Conservation (phyloP, 2,329 filamentous ascomycete genomes). For the Aureobasidium sp. region DNA sequence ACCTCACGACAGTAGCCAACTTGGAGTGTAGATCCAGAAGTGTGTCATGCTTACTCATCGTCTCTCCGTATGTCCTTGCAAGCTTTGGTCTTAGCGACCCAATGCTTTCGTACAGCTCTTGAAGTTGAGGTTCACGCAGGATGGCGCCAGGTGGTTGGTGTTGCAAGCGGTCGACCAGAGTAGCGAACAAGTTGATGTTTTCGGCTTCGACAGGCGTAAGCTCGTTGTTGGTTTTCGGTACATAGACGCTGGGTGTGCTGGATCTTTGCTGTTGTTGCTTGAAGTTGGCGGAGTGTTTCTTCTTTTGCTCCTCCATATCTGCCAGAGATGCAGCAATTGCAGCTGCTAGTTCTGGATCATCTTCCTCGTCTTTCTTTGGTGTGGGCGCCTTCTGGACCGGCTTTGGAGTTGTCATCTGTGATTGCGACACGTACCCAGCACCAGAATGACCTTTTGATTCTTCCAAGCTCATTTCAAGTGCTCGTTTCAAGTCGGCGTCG, state of each 20-base stretch:
- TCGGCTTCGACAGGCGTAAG: slow-evolving; percentile 89
- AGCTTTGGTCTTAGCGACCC: slow-evolving; percentile 88
- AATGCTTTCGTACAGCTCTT: slow-evolving; percentile 96
- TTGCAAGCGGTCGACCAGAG: slow-evolving; percentile 86
- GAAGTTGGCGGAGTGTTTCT: slow-evolving; percentile 74
- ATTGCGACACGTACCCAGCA: slow-evolving; percentile 63
- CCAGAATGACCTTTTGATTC: slow-evolving; percentile 72
- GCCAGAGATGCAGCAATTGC: slow-evolving; percentile 91
- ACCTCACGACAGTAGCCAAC: slow-evolving; percentile 88
- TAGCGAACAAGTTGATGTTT: slow-evolving; percentile 94
- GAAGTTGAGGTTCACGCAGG: slow-evolving; percentile 91
- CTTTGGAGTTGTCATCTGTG: slow-evolving; percentile 39
- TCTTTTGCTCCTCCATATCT: slow-evolving; percentile 98
- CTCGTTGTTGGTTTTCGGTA: slow-evolving; percentile 77
- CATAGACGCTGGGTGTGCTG: slow-evolving; percentile 43
- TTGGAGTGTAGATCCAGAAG: slow-evolving; percentile 92
- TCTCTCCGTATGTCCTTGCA: slow-evolving; percentile 92
- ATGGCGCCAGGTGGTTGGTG: slow-evolving; percentile 95
- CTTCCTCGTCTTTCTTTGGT: slow-evolving; percentile 57
- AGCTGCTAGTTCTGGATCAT: slow-evolving; percentile 87
- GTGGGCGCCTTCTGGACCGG: slow-evolving; percentile 31
- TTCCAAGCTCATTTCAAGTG: slow-evolving; percentile 93
- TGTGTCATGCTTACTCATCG: slow-evolving; percentile 99
- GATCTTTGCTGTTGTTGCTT: slow-evolving; percentile 57
- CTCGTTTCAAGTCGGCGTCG: slow-evolving; percentile 89